phyloP scores from a whole-genome alignment of 2,329 filamentous ascomycete species.

The Botrytis fabae region DNA sequence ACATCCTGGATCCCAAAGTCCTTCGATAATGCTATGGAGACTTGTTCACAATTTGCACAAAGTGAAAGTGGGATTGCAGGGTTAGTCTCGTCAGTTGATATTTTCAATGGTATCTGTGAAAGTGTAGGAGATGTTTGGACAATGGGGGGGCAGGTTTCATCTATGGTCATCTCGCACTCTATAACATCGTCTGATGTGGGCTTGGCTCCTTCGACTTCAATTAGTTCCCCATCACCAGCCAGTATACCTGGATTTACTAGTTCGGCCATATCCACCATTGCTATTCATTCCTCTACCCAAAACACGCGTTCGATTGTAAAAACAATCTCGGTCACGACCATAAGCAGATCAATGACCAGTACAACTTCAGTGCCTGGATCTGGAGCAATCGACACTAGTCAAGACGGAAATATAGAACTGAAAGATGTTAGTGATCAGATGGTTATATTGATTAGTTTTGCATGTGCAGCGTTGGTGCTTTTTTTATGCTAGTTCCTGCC shows the following conservation, averaged over 20 bases:
- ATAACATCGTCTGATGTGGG: background rate
- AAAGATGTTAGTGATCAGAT: conserved; percentile 19
- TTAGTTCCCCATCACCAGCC: background rate
- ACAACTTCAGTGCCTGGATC: background rate
- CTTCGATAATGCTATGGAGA: conserved; percentile 15
- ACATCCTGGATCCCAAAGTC: conserved; percentile 13
- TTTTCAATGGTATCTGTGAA: conserved; percentile 24
- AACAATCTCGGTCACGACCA: background rate
- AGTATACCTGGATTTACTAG: background rate
- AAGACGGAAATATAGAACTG: background rate
- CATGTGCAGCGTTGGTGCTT: conserved; percentile 25
- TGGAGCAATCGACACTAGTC: background rate
- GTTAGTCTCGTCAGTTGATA: background rate
- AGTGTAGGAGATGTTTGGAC: conserved; percentile 30
- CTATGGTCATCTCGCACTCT: background rate
- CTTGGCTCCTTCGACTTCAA: background rate
- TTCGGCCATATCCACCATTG: background rate
- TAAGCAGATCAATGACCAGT: background rate
- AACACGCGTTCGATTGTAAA: background rate
- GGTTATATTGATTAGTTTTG: conserved; percentile 25
- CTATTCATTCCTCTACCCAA: background rate
- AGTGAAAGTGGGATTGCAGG: background rate
- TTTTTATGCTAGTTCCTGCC: conserved; percentile 32
- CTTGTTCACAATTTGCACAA: conserved; percentile 1
- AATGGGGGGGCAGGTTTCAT: background rate